Base-by-base conservation (phyloP, 169 alveolate genomes). In the Ichthyophthirius multifiliis region DNA sequence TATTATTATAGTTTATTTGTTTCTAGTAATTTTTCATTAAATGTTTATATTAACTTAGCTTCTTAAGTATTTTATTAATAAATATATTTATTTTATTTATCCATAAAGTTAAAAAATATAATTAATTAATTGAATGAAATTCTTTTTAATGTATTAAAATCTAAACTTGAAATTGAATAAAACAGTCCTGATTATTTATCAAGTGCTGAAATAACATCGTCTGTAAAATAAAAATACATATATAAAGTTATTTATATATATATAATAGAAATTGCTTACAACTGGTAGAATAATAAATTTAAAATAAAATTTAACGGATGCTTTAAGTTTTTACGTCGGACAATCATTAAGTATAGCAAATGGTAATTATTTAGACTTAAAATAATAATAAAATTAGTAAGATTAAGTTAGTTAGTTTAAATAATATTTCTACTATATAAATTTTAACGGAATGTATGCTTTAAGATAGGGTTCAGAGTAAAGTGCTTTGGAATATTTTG, bases 381-480 rank as follows among this genome's bases (percentile, higher is more conserved):
- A 20, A 23, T 34, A 55, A n/a, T n/a, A n/a, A n/a, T n/a, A n/a
- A 18, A 27, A 34, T 12, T 27, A 34, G 1, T 39, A 34, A 20
- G 31, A 34, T 4, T 55, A 16, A 20, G 71, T 55, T 18, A 55
- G 43, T 18, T 55, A 55, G 23, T 55, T 65, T 0, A 16, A 81
- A 41, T 64, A 62, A 47, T 39, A 81, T 43, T 81, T 71, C 48
- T 71, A 32, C 23, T 71, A 48, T 23, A 76, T 81, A 0, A 71
- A 64, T 55, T 43, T 44, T 10, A 81, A 81, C 27, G 86, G 86
- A 4, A 32, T 81, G 20, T 81, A 46, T 41, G 65, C 55, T 15
- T 32, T 81, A 18, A 67, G 86, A 55, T 39, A 27, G 1, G 86
- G 82, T 9, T 48, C 82, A 30, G 82, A 71, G 31, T 16, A 18